These are phyloP conservation scores for Laetiporus sulphureus DNA, from an alignment of 1,284 basidiomycete genomes.

Conservation along the genomic window DNA sequence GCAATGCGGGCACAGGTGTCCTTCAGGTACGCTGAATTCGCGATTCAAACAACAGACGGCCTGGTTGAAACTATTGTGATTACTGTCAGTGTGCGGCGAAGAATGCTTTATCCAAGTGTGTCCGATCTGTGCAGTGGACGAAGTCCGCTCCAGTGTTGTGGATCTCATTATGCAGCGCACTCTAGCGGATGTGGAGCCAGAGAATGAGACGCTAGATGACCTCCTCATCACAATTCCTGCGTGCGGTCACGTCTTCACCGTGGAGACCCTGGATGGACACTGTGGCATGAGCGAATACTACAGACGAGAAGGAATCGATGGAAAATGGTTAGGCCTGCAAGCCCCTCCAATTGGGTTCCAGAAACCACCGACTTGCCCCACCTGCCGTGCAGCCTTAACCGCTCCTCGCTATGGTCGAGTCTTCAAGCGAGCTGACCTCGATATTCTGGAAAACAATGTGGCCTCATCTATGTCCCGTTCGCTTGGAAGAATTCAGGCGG, in stretches of 20 bases:
- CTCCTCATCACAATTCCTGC: constrained; percentile 50
- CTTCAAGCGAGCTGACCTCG: constrained; percentile 53
- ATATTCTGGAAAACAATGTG: constrained; percentile 59
- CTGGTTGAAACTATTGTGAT: too few relatives aligned
- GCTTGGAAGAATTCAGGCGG: constrained; percentile 26
- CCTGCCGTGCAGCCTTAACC: constrained; percentile 44
- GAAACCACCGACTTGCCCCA: constrained; percentile 46
- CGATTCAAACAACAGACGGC: too few relatives aligned
- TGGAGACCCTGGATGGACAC: constrained; percentile 63
- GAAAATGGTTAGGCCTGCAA: constrained; percentile 34
- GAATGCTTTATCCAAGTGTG: constrained; percentile 54
- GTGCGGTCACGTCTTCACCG: constrained; percentile 64
- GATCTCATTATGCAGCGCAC: constrained; percentile 52
- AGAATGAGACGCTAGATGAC: constrained; percentile 38
- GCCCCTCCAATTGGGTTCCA: constrained; percentile 36
- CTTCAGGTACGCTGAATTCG: constrained; percentile 57
- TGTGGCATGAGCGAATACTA: constrained; percentile 53
- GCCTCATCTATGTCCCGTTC: constrained; percentile 42
- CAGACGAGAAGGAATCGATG: constrained; percentile 23
- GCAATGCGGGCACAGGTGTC: constrained; percentile 57
- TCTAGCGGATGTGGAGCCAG: constrained; percentile 42
- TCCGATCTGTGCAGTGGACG: constrained; percentile 38
- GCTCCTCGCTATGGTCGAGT: constrained; percentile 52
- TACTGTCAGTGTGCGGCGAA: constrained; percentile 73
- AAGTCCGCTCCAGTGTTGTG: constrained; percentile 38